Percentiles rank a stretch among this genome's conserved stretches.
Evolutionary conservation across 495 filamentous ascomycete species (phyloP).

Genomic region (Zalerion maritima): DNA sequence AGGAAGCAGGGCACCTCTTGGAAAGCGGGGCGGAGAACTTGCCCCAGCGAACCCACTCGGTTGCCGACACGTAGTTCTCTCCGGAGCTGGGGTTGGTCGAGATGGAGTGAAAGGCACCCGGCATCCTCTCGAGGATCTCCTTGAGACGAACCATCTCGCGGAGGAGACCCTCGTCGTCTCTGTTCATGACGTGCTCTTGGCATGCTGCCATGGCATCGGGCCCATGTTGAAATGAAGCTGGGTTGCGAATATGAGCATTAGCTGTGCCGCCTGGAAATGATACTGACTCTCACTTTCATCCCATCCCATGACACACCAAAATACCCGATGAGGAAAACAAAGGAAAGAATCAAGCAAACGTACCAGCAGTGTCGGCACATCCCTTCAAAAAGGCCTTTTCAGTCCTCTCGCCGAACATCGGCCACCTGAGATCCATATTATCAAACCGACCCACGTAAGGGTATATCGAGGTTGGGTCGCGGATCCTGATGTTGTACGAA

Average conservation of each 20-base stretch:
- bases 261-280: too few relatives aligned
- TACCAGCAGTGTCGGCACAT: slow-evolving; percentile 26
- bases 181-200: slow-evolving; percentile 37
- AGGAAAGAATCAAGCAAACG: background rate
- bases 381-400: slow-evolving; percentile 34
- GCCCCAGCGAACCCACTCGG: slow-evolving; percentile 29
- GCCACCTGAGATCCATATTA: slow-evolving; percentile 39
- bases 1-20: slow-evolving; percentile 36
- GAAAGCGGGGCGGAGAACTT: slow-evolving; percentile 35
- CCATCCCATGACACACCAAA: too few relatives aligned
- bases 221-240: slow-evolving; percentile 29
- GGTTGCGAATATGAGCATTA: slow-evolving; percentile 6
- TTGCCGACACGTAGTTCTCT: slow-evolving; percentile 28
- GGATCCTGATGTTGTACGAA: slow-evolving; percentile 36
- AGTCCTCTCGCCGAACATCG: slow-evolving; percentile 33
- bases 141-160: slow-evolving; percentile 32
- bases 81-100: slow-evolving; percentile 35
- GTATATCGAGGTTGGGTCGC: slow-evolving; percentile 27
- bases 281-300: too few relatives aligned
- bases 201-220: slow-evolving; percentile 31
- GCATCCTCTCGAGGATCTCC: slow-evolving; percentile 35
- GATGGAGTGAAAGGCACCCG: slow-evolving; percentile 36
- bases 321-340: too few relatives aligned
- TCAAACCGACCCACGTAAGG: slow-evolving; percentile 33
- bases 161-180: slow-evolving; percentile 31